These are phyloP conservation scores for Inga laurina DNA, from an alignment of 306 rosid genomes.

Conservation along the genomic window DNA sequence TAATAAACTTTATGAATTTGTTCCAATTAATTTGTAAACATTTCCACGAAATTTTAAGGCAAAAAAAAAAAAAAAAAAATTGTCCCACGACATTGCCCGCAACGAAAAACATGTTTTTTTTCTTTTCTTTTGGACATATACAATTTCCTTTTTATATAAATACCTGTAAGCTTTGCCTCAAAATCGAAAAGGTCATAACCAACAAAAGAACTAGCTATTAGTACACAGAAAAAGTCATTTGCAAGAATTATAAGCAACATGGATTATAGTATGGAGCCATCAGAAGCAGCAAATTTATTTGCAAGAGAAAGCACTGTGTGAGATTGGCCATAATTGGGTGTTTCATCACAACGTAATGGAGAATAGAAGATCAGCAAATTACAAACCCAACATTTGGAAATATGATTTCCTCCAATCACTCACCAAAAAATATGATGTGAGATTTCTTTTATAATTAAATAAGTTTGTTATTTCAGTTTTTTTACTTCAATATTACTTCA, in stretches of 20 bases:
- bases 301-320: not conserved
- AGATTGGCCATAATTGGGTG: not conserved
- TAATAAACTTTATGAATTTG: no score
- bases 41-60: no score
- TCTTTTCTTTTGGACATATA: no score
- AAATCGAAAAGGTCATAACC: no score
- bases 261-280: not conserved
- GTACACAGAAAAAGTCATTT: no score
- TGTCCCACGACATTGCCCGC: no score
- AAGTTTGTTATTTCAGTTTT: not conserved
- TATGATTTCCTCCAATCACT: constrained; percentile 49
- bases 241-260: not conserved
- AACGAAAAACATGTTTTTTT: no score
- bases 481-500: not conserved
- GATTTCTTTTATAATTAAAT: not conserved
- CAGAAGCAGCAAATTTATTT: not conserved
- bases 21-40: no score
- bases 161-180: no score
- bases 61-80: no score
- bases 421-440: constrained; percentile 2
- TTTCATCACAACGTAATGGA: not conserved
- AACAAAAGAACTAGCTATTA: no score
- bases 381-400: constrained; percentile 64
- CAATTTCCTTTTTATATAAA: no score
- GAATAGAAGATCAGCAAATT: constrained; percentile 52